A percentile compares a stretch with the other conserved stretches of the same genome.
Conservation (phyloP, 768 basidiomycete genomes). For the Vishniacozyma victoriae region DNA sequence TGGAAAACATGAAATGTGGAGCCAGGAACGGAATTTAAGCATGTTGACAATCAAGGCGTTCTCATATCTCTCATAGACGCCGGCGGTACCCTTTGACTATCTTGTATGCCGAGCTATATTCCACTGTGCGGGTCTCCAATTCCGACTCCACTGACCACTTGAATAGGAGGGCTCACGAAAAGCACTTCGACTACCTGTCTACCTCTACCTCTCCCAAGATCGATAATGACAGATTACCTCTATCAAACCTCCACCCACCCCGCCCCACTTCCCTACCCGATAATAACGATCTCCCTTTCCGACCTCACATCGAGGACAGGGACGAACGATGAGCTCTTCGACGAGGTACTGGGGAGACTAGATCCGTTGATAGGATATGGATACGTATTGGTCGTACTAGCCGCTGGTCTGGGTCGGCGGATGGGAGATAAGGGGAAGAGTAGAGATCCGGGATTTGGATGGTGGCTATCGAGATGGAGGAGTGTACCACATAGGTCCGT, state of each 20-base stretch:
- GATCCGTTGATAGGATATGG: slow-evolving; percentile 24
- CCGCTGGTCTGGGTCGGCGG: slow-evolving; percentile 4
- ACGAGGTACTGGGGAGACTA: slow-evolving; percentile 10
- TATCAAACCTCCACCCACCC: slow-evolving; percentile 9
- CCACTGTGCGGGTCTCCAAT: no score
- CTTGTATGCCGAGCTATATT: no score
- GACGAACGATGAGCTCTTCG: slow-evolving; percentile 14
- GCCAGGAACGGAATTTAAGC: no score
- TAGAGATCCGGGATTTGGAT: slow-evolving; percentile 16
- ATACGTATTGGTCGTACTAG: slow-evolving; percentile 28
- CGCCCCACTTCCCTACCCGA: not conserved
- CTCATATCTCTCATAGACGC: no score
- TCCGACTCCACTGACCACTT: no score
- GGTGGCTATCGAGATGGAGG: slow-evolving; percentile 27
- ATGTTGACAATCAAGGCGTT: no score
- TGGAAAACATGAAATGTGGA: no score
- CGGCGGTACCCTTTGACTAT: no score
- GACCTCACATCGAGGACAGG: slow-evolving; percentile 3
- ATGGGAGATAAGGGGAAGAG: slow-evolving; percentile 4
- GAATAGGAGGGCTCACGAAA: no score
- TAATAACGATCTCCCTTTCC: slow-evolving; percentile 15
- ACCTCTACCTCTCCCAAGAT: no score
- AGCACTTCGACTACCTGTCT: no score
- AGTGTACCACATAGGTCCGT: slow-evolving; percentile 25
- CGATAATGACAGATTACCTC: no score